Base-by-base conservation (phyloP, 352 stramenopile genomes). In the Phytophthora podocarpi region DNA sequence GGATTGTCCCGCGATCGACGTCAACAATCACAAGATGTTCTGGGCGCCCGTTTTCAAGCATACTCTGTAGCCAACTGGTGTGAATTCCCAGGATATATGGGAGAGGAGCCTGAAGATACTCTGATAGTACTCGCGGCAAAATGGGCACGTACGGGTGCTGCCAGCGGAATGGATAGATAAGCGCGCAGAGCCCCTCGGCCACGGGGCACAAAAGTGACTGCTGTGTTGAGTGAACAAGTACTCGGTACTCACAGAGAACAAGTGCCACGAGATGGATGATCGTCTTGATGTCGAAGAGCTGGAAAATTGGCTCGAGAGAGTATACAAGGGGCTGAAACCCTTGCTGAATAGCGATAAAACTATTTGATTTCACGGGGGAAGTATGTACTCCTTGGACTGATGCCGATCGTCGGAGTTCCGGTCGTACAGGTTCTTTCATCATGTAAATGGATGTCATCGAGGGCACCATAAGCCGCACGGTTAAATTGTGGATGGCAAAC, bases 131-230 rank as follows among this genome's bases (percentile, higher is more conserved):
- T 16, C 77, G 82, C 7, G 87, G 87, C 10, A 95, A 60, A 42
- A 94, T 91, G 4, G 87, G 85, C 5, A 95, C 80, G 47, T 94
- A 95, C 13, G 85, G 87, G 52, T 95, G 87, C 46, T 93, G 85
- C 85, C 87, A 95, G 36, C 78, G 80, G 59, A 95, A 94, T 4
- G 87, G 87, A 66, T 94, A 94, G 41, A 94, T 82, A 18, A 95
- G 78, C 4, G 85, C 72, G 26, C 85, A 94, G 5, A 95, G 50
- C 0, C 78, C 80, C 63, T 95, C 87, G 0, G 83, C 74, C 13
- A 95, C 74, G 4, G 83, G 83, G 23, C 78, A 90, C 26, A 95
- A 64, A 15, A 93, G 66, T 24, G 85, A 90, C 31, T 92, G 74
- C 37, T 93, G 80, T 6, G 72, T 75, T 35, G 85, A 93, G 51